phyloP scores from a whole-genome alignment of 805 yeast species.

The Yarrowia yakushimensis region DNA sequence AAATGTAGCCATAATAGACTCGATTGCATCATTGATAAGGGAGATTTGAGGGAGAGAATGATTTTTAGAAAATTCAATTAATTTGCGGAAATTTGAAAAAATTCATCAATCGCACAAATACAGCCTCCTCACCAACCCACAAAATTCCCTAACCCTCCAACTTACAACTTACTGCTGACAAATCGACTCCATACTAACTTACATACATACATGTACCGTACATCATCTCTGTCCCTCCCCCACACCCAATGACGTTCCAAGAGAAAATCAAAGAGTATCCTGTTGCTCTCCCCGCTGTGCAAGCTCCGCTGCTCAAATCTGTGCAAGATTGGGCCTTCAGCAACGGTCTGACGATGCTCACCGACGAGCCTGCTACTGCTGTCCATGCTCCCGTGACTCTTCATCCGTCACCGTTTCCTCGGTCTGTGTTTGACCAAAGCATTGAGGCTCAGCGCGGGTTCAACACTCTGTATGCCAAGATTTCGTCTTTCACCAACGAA shows the following conservation, averaged over 20 bases:
- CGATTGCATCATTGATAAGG: constrained; percentile 6
- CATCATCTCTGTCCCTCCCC: neutral
- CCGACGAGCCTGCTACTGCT: constrained; percentile 48
- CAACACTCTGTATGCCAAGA: constrained; percentile 69
- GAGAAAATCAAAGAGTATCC: constrained; percentile 14
- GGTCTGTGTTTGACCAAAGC: constrained; percentile 61
- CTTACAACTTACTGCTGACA: constrained; percentile 1
- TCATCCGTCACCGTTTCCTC: constrained; percentile 87
- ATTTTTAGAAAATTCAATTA: neutral
- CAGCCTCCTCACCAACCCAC: too few relatives aligned
- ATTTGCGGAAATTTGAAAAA: neutral
- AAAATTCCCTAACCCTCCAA: too few relatives aligned
- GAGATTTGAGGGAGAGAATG: neutral
- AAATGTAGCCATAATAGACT: neutral
- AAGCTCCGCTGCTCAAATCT: constrained; percentile 21
- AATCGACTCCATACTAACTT: neutral
- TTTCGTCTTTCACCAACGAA: constrained; percentile 47
- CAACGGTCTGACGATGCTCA: constrained; percentile 81
- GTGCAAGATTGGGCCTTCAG: constrained; percentile 72
- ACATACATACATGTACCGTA: neutral
- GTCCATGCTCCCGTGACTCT: constrained; percentile 81
- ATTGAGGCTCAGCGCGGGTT: constrained; percentile 59
- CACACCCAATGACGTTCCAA: constrained; percentile 7
- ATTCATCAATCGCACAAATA: neutral
- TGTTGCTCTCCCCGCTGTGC: neutral